phyloP scores from a whole-genome alignment of 1,284 basidiomycete species.

The Athelia sp. region DNA sequence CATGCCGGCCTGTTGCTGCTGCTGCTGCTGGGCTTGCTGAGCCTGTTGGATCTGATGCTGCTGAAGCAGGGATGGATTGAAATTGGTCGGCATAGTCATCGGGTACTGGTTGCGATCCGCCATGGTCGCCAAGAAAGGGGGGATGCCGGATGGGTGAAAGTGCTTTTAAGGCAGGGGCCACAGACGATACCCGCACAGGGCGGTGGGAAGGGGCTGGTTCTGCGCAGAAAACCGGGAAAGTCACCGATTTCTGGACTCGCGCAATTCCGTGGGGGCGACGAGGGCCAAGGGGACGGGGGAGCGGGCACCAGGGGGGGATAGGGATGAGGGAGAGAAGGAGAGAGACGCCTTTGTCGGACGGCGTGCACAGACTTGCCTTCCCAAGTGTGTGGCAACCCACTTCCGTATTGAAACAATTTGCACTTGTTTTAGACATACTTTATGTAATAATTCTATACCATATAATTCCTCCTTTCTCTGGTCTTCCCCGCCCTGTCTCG shows the following conservation, averaged over 20 bases:
- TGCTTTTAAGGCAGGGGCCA: too few relatives aligned
- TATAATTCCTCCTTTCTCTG: too few relatives aligned
- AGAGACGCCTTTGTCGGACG: slow-evolving; percentile 23
- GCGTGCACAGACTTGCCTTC: slow-evolving; percentile 11
- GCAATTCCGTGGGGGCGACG: background rate
- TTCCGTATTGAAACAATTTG: too few relatives aligned
- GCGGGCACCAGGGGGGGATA: slow-evolving; percentile 11
- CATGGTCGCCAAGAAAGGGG: slow-evolving; percentile 34
- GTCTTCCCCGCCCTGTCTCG: too few relatives aligned
- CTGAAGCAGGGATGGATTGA: slow-evolving; percentile 35
- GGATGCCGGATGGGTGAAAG: background rate
- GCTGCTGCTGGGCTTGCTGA: slow-evolving; percentile 33
- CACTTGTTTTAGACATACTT: too few relatives aligned
- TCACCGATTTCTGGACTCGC: slow-evolving; percentile 1
- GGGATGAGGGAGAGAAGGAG: slow-evolving; percentile 10
- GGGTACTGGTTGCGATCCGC: slow-evolving; percentile 54
- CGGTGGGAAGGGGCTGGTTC: too few relatives aligned
- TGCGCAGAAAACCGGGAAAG: too few relatives aligned
- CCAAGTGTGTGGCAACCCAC: too few relatives aligned
- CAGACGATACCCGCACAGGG: too few relatives aligned
- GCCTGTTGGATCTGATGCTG: slow-evolving; percentile 45
- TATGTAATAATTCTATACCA: too few relatives aligned
- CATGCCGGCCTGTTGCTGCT: slow-evolving; percentile 30
- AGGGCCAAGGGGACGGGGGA: slow-evolving; percentile 5
- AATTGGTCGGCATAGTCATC: slow-evolving; percentile 42